Evolutionary conservation across 1,284 basidiomycete species (phyloP), one percentile per base, ranked within the genome.

Genomic region (Apiotrichum akiyoshidainum): DNA sequence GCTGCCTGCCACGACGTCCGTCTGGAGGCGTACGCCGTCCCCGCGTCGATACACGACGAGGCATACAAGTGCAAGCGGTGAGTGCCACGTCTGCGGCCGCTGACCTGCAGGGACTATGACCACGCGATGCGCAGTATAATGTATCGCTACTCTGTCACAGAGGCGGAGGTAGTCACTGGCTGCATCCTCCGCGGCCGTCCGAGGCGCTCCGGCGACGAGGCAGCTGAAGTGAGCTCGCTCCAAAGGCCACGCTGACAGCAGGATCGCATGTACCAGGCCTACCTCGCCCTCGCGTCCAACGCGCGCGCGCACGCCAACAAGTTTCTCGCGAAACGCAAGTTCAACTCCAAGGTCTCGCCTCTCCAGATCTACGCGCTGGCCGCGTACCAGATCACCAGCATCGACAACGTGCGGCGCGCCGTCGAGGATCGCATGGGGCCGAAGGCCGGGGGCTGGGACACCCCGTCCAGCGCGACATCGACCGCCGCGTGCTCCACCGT

Each of bases 331-430:
- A 54, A 40, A n/a, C 53, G 56, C 31, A 42, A 48, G 35, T 54
- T 53, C 48, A 56, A 51, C 39, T 55, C 31, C 17, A 22, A 37
- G 13, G 31, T 65, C 37, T 31, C 40, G 8, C 48, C 55, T 21
- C 40, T 54, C 13, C 64, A 65, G 41, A 55, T 68, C 26, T 63
- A 69, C 33, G 69, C 65, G 1, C 51, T 71, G 21, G 68, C 66
- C 2, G 69, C 66, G 5, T 71, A 69, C 52, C 66, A 67, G 54
- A 54, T 71, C 45, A 68, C 69, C 8, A 65, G 64, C 37, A 51
- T 65, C 31, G 46, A 55, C 21, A 16, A 49, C 26, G 31, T 64
- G 37, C 46, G 40, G 33, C 19, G 21, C 10, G 55, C 37, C 11
- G 56, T 54, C 4, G 51, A 58, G n/a, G 54, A 55, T 10, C 33